Percentiles rank a stretch among this genome's conserved stretches.
Conservation (phyloP, 371 early-diverging fungal genomes). For the Mucor piriformis region DNA sequence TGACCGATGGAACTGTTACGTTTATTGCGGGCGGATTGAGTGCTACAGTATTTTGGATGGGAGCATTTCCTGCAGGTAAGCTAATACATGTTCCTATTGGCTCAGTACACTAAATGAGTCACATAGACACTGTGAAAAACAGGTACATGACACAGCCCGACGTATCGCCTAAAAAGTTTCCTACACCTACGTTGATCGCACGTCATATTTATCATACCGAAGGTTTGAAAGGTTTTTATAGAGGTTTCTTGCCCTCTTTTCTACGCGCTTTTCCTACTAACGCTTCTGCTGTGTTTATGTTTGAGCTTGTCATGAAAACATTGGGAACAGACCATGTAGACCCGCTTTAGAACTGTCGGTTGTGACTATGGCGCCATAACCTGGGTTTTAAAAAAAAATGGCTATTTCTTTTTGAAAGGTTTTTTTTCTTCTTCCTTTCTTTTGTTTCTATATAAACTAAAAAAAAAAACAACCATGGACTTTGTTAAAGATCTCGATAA, state of each 20-base stretch:
- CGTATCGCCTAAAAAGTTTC: conserved; percentile 63
- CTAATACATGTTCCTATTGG: neutral
- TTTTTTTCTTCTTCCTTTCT: conserved; percentile 2
- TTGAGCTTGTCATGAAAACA: conserved; percentile 66
- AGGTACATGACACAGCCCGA: conserved; percentile 91
- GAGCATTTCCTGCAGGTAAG: conserved; percentile 82
- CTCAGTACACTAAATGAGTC: conserved; percentile 10
- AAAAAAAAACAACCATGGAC: conserved; percentile 57
- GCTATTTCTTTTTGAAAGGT: neutral
- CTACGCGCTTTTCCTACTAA: conserved; percentile 92
- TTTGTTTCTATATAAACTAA: neutral
- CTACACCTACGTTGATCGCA: conserved; percentile 57
- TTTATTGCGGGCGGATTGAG: conserved; percentile 91
- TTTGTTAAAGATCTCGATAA: conserved; percentile 70
- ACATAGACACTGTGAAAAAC: conserved; percentile 85
- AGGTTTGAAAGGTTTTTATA: conserved; percentile 75
- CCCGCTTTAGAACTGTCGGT: neutral
- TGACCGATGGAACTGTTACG: conserved; percentile 65
- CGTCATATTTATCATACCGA: conserved; percentile 62
- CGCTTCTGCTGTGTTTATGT: conserved; percentile 83
- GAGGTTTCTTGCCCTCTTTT: conserved; percentile 84
- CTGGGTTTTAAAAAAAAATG: neutral
- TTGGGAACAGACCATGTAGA: conserved; percentile 16
- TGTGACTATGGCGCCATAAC: neutral
- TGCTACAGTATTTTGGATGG: conserved; percentile 89